Percentiles rank a stretch among this genome's conserved stretches.
These are phyloP conservation scores for Hypoxylon sp. DNA, from an alignment of 2,329 filamentous ascomycete genomes.

Conservation along the genomic window DNA sequence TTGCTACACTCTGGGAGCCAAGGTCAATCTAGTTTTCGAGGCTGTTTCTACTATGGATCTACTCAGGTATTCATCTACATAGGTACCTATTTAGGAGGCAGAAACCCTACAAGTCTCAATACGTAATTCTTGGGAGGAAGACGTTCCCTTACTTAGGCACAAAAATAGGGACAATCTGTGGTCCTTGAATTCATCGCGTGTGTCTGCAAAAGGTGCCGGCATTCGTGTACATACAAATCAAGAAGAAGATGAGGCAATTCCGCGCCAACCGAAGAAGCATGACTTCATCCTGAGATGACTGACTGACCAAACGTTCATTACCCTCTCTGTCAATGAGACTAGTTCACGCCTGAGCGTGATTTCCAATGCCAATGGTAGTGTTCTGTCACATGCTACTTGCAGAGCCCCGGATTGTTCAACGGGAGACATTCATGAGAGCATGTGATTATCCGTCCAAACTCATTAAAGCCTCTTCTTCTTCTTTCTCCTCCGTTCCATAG, in stretches of 20 bases:
- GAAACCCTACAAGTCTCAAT: too few relatives aligned
- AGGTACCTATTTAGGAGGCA: too few relatives aligned
- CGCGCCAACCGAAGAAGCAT: constrained; percentile 20
- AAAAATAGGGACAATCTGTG: neutral
- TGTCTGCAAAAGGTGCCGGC: constrained; percentile 15
- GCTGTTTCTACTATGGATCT: too few relatives aligned
- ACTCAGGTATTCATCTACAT: too few relatives aligned
- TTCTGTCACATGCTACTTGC: neutral
- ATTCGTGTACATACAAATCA: constrained; percentile 31
- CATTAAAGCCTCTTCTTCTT: constrained; percentile 3
- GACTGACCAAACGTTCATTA: constrained; percentile 23
- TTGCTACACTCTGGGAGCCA: too few relatives aligned
- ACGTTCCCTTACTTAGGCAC: neutral
- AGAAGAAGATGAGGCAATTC: constrained; percentile 15
- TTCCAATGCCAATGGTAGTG: constrained; percentile 19
- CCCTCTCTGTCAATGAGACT: constrained; percentile 15
- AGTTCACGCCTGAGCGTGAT: constrained; percentile 19
- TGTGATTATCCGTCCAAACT: constrained; percentile 14
- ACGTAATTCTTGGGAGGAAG: neutral
- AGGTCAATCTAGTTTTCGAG: too few relatives aligned
- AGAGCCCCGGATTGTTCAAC: neutral
- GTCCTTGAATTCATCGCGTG: constrained; percentile 13
- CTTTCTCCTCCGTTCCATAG: neutral
- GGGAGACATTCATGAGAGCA: constrained; percentile 2
- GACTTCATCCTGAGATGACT: constrained; percentile 34